phyloP scores from a whole-genome alignment of 345 rosid genomes.

The Erysimum cheiranthoides region DNA sequence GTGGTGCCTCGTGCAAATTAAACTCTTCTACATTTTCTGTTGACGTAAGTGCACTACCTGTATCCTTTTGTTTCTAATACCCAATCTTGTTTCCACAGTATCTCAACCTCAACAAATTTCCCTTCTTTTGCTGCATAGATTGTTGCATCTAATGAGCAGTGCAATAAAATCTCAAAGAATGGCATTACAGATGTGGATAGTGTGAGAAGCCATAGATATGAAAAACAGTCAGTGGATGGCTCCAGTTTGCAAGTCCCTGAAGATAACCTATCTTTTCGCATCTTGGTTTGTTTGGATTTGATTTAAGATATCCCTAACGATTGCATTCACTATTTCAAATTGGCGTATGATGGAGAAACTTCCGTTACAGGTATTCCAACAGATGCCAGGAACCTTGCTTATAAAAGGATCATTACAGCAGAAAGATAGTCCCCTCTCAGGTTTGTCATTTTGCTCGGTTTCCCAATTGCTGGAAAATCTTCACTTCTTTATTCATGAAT shows the following conservation, averaged over 20 bases:
- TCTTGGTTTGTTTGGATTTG: constrained; percentile 53
- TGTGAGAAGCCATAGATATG: constrained; percentile 35
- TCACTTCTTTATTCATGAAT: constrained; percentile 19
- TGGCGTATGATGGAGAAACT: constrained; percentile 17
- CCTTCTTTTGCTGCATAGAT: constrained; percentile 51
- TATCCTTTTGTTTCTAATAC: constrained; percentile 19
- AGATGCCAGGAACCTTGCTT: constrained; percentile 80
- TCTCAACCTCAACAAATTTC: constrained; percentile 41
- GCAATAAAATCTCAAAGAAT: constrained; percentile 56
- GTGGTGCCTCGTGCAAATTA: constrained; percentile 71
- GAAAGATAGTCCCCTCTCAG: constrained; percentile 60
- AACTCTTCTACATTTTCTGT: constrained; percentile 61
- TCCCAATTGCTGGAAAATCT: background rate
- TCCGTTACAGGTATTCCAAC: constrained; percentile 71
- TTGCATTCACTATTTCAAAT: background rate
- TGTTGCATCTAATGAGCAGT: constrained; percentile 57
- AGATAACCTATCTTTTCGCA: constrained; percentile 53
- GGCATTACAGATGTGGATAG: constrained; percentile 40
- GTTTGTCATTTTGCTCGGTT: constrained; percentile 44
- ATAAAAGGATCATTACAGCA: constrained; percentile 76
- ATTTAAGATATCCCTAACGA: background rate
- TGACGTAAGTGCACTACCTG: constrained; percentile 60
- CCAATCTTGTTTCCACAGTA: constrained; percentile 24
- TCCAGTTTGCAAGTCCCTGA: constrained; percentile 45
- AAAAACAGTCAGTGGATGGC: constrained; percentile 40